Evolutionary conservation across 257 asterid genomes (phyloP), one percentile per base, ranked within the genome.

Genomic region (Solanum commersonii): DNA sequence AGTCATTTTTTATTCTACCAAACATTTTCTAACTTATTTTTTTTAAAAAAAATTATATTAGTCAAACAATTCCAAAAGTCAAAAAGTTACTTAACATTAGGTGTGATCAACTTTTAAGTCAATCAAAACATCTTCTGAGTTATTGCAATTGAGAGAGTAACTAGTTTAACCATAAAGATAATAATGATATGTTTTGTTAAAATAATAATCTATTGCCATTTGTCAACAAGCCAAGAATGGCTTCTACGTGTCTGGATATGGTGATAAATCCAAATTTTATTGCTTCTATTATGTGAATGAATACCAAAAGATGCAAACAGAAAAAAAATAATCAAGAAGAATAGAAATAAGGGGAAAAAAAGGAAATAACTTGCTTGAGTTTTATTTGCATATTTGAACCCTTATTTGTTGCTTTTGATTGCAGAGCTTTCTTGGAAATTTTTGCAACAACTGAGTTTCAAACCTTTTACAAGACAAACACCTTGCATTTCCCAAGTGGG

Each of bases 401-500:
- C 59, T 0, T n/a, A 4, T 63, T 37, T n/a, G 3, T 35, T 65
- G 1, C 59, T 63, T 77, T 63, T 84, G 22, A 79, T 86, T 33
- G 91, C 93, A 93, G 96, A 90, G 89, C 86, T 89, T 76, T 81
- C 86, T 88, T 60, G 18, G 60, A 77, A 87, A 86, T 89, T 88
- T 56, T 52, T 89, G 93, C 79, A 82, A 84, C 38, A 81, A 85
- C 63, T 87, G 92, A 88, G 90, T 87, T 87, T 88, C 93, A 90
- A 76, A 74, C 87, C 34, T 74, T 70, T 37, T 42, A 90, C 5
- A 82, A 40, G 91, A 72, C 89, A 93, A 87, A 90, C 37, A 90
- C 91, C 92, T 90, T 92, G 92, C 84, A 37, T 91, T 70, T 86
- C 90, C 86, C 92, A 92, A 90, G 97, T 95, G 74, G 86, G 88